Conservation (phyloP, 2,329 filamentous ascomycete species). For the Colletotrichum noveboracense region DNA sequence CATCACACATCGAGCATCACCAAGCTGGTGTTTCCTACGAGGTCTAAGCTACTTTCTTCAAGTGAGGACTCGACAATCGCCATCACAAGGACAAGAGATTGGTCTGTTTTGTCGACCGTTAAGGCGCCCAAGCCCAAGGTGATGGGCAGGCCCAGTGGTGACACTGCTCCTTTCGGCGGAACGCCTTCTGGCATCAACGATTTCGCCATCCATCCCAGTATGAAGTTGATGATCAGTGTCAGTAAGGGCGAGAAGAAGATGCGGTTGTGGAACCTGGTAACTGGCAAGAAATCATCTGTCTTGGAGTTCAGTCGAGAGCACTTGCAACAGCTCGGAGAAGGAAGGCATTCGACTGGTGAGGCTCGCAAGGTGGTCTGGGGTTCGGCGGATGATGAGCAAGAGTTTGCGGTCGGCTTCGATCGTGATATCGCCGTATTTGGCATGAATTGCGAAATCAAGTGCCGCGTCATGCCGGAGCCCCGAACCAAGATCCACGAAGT, state of each 20-base stretch:
- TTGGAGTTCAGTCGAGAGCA: constrained; percentile 81
- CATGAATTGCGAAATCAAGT: constrained; percentile 84
- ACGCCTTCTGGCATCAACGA: constrained; percentile 90
- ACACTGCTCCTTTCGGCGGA: constrained; percentile 83
- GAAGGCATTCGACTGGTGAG: constrained; percentile 79
- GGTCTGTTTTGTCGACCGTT: constrained; percentile 85
- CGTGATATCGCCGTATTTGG: constrained; percentile 84
- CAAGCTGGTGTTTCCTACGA: constrained; percentile 79
- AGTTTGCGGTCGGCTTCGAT: constrained; percentile 91
- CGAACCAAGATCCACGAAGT: constrained; percentile 86
- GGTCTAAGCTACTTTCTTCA: constrained; percentile 85
- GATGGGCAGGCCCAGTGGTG: constrained; percentile 81
- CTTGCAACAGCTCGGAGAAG: constrained; percentile 77
- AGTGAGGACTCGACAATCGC: constrained; percentile 92
- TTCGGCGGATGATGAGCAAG: constrained; percentile 71
- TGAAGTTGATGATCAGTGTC: constrained; percentile 96
- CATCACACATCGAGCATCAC: constrained; percentile 88
- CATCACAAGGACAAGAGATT: constrained; percentile 86
- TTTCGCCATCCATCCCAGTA: constrained; percentile 93
- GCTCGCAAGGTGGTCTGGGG: constrained; percentile 86
- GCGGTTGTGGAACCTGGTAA: constrained; percentile 95
- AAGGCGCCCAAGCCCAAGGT: constrained; percentile 87
- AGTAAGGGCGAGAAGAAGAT: constrained; percentile 89
- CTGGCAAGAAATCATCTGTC: constrained; percentile 92
- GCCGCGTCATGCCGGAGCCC: constrained; percentile 70